Evolutionary conservation across 2,329 filamentous ascomycete species (phyloP), one percentile per base, ranked within the genome.

Genomic region (Colletotrichum nymphaeae): DNA sequence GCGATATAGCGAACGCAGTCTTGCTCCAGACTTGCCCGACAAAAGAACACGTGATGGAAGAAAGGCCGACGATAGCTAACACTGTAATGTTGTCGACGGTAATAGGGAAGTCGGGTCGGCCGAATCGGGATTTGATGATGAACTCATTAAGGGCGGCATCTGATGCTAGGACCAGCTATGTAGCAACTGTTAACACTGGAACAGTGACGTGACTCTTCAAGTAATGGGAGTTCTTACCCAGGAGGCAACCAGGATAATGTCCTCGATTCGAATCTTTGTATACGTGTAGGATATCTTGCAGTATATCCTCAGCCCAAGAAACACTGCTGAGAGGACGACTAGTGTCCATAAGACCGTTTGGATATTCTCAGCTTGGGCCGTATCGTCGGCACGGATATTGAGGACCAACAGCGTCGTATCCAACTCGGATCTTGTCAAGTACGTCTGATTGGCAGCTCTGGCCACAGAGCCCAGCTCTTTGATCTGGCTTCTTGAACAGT

Each of bases 1-100:
- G 75, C 4, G 82, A 82, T 4, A 83, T 64, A 9, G 80, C 82
- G 56, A 84, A 83, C 2, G 83, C 83, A 0, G 82, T 83, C 73
- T 84, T 84, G 72, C 81, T 82, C 80, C 79, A 83, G 16, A 79
- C 78, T 9, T 46, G 82, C 77, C 5, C 79, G 78, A 26, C 82
- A 67, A 53, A 84, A 77, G 24, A 80, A 78, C 52, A 80, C 71
- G 26, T 78, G 78, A 62, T 77, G 74, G 24, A 78, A 68, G 37
- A 77, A 60, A 73, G 68, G 26, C 73, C 75, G 16, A 80, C 67
- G 4, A 73, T 32, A 4, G 72, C 35, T 22, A 74, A 42, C 2
- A 57, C 46, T 2, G 67, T 56, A 1, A 71, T 66, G 2, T 71
- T 73, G 0, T 73, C 67, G 6, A 56, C 6, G 14, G 67, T 73